Conservation (phyloP, 2,329 filamentous ascomycete species). For the Diaporthe amygdali region DNA sequence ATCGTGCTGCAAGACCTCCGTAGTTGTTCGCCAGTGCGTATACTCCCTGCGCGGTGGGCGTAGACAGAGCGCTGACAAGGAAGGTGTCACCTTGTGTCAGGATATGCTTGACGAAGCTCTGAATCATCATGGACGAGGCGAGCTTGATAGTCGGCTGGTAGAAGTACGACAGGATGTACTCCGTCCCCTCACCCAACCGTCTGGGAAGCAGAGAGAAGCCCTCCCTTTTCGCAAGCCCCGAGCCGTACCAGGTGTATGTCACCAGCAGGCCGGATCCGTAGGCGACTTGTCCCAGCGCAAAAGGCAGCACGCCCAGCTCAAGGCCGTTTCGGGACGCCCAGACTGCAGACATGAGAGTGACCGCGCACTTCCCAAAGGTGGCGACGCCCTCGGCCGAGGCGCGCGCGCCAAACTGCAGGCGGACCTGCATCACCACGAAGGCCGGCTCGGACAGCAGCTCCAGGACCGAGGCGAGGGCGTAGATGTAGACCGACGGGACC, state of each 20-base stretch:
- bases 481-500: constrained; percentile 55
- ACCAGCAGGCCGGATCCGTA: constrained; percentile 73
- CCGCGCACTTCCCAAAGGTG: constrained; percentile 76
- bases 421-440: constrained; percentile 86
- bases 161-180: constrained; percentile 67
- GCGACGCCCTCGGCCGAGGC: constrained; percentile 84
- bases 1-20: constrained; percentile 83
- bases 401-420: constrained; percentile 78
- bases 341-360: constrained; percentile 74
- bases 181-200: constrained; percentile 17
- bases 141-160: constrained; percentile 74
- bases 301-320: constrained; percentile 80
- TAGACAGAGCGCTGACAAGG: constrained; percentile 79
- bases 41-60: constrained; percentile 81
- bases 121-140: constrained; percentile 81
- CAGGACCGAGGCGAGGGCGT: constrained; percentile 63
- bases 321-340: constrained; percentile 59
- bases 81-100: constrained; percentile 95
- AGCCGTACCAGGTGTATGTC: constrained; percentile 72
- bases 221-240: constrained; percentile 56
- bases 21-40: constrained; percentile 96
- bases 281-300: constrained; percentile 82
- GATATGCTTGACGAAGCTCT: constrained; percentile 89
- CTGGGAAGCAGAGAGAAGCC: constrained; percentile 74
- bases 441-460: constrained; percentile 88